Percentiles rank a stretch among this genome's conserved stretches.
Conservation (phyloP, 345 rosid species). For the Lenwebbia sp. region DNA sequence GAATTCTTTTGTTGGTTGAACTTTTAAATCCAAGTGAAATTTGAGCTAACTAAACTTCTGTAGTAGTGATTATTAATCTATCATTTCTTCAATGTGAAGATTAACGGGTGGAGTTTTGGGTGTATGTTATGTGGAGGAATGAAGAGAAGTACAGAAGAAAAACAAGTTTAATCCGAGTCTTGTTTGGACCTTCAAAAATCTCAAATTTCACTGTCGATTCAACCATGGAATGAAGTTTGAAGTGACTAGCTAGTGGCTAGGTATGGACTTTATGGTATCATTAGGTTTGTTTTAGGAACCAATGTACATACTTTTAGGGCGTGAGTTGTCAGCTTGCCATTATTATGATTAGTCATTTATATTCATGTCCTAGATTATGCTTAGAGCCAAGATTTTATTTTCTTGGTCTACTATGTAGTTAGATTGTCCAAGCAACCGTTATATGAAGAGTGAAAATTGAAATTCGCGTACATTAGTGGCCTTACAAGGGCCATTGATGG, state of each 20-base stretch:
- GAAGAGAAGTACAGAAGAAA: background rate
- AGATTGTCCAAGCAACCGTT: background rate
- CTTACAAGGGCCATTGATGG: background rate
- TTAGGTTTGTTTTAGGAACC: background rate
- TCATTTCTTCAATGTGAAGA: background rate
- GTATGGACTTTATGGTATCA: background rate
- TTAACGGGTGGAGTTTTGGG: background rate
- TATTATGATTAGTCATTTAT: background rate
- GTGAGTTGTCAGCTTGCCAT: background rate
- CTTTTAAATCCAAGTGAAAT: background rate
- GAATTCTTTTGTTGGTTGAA: background rate
- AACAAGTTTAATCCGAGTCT: background rate
- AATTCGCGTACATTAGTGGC: background rate
- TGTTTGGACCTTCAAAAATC: background rate
- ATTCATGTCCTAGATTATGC: background rate
- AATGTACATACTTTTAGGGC: background rate
- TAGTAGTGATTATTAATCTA: background rate
- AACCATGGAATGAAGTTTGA: background rate
- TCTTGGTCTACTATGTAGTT: background rate
- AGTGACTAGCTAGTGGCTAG: background rate
- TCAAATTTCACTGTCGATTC: background rate
- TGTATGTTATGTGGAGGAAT: background rate
- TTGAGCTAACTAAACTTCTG: background rate
- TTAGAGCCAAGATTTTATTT: background rate
- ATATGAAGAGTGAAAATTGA: background rate